Evolutionary conservation across 106 monocot genomes (phyloP).

Genomic region (Posidonia australis): DNA sequence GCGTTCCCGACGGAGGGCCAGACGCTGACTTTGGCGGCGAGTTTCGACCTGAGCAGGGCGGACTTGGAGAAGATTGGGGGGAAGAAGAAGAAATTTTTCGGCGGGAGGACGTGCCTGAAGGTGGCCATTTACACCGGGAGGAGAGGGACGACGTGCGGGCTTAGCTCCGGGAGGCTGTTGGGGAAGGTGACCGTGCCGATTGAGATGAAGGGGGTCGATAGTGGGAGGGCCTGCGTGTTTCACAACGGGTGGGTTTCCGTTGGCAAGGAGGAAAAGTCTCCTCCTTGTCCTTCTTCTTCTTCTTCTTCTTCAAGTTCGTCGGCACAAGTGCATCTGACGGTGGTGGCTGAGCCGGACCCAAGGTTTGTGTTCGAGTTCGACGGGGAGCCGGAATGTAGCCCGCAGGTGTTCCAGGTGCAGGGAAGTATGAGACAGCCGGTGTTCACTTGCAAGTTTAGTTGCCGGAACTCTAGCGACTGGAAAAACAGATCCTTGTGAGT

Average conservation of each 20-base stretch:
- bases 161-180: conserved; percentile 62
- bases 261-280: conserved; percentile 12
- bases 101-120: conserved; percentile 22
- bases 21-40: conserved; percentile 32
- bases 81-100: conserved; percentile 1
- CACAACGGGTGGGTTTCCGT: conserved; percentile 25
- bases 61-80: conserved; percentile 41
- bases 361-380: conserved; percentile 94
- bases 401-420: conserved; percentile 78
- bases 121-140: conserved; percentile 71
- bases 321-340: conserved; percentile 17
- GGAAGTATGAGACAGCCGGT: conserved; percentile 68
- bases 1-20: conserved; percentile 12
- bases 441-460: conserved; percentile 89
- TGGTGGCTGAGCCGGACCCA: conserved; percentile 17
- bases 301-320: too few relatives aligned
- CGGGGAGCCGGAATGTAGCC: conserved; percentile 85
- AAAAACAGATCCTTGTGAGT: conserved; percentile 43
- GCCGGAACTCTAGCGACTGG: conserved; percentile 39
- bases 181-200: conserved; percentile 60
- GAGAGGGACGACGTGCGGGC: conserved; percentile 60
- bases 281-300: neutral
- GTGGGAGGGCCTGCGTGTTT: conserved; percentile 29
- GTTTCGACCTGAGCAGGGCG: conserved; percentile 42
- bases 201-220: conserved; percentile 43